Evolutionary conservation across 2,329 filamentous ascomycete species (phyloP).

Genomic region (Epichloe uncinata): DNA sequence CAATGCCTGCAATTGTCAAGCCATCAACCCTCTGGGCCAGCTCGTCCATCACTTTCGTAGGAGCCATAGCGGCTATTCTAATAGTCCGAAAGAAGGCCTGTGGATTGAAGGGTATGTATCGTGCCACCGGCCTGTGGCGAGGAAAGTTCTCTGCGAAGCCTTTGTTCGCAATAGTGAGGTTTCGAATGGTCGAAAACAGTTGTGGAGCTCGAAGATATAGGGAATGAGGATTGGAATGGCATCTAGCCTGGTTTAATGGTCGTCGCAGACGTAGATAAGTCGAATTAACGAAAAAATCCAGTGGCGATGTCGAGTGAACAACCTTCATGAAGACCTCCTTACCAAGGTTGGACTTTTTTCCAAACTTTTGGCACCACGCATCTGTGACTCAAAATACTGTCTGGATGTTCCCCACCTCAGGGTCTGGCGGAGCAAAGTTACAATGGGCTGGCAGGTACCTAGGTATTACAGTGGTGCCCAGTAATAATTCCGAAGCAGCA

Average conservation of each 20-base stretch:
- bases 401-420: slow-evolving; percentile 1
- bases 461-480: too few relatives aligned
- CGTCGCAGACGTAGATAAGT: slow-evolving; percentile 1
- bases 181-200: slow-evolving; percentile 1
- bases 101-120: not conserved
- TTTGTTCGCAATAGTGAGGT: not conserved
- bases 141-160: not conserved
- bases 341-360: not conserved
- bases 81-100: not conserved
- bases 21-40: slow-evolving; percentile 7
- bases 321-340: slow-evolving; percentile 3
- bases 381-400: slow-evolving; percentile 5
- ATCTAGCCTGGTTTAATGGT: slow-evolving; percentile 1
- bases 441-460: not conserved
- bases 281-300: not conserved
- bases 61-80: slow-evolving; percentile 2
- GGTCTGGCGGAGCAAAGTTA: slow-evolving; percentile 2
- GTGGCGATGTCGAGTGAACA: not conserved
- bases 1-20: slow-evolving; percentile 4
- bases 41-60: slow-evolving; percentile 3
- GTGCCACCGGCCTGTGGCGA: not conserved
- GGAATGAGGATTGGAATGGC: not conserved
- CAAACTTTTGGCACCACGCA: not conserved
- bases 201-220: not conserved
- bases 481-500: too few relatives aligned